These are phyloP conservation scores for Saccharomyces paradoxus DNA, from an alignment of 805 yeast species.

Conservation along the genomic window DNA sequence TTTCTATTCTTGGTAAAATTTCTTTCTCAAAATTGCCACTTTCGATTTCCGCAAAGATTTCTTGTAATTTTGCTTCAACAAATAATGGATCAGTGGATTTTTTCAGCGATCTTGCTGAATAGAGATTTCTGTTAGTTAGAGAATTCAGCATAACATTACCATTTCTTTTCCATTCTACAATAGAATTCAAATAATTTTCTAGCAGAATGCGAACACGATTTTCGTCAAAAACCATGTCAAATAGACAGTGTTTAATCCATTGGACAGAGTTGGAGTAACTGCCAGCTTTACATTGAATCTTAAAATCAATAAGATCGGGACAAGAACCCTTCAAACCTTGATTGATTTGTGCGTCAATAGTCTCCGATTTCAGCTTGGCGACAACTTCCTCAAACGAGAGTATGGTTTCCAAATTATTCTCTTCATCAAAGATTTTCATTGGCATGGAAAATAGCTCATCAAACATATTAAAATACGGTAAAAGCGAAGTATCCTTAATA, in stretches of 20 bases:
- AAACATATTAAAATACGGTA: slow-evolving; percentile 60
- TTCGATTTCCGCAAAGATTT: slow-evolving; percentile 41
- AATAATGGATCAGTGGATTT: slow-evolving; percentile 58
- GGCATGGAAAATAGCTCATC: slow-evolving; percentile 69
- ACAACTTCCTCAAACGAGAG: slow-evolving; percentile 69
- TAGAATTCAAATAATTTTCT: slow-evolving; percentile 34
- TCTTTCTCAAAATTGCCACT: slow-evolving; percentile 40
- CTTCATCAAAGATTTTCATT: slow-evolving; percentile 31
- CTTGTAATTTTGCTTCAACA: slow-evolving; percentile 50
- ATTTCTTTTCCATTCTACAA: slow-evolving; percentile 33
- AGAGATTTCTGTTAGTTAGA: slow-evolving; percentile 44
- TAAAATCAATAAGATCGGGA: slow-evolving; percentile 58
- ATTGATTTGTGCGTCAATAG: slow-evolving; percentile 50
- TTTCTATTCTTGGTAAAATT: slow-evolving; percentile 27
- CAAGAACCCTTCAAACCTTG: slow-evolving; percentile 53
- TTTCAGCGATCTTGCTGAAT: slow-evolving; percentile 52
- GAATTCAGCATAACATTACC: slow-evolving; percentile 55
- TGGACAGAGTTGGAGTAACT: slow-evolving; percentile 63
- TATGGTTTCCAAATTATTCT: slow-evolving; percentile 49
- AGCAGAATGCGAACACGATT: slow-evolving; percentile 55
- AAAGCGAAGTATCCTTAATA: slow-evolving; percentile 40
- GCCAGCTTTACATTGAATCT: slow-evolving; percentile 49
- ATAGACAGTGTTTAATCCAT: slow-evolving; percentile 66
- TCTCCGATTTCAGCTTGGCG: slow-evolving; percentile 60
- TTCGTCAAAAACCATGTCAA: slow-evolving; percentile 62